Evolutionary conservation across 352 stramenopile genomes (phyloP), one percentile per base, ranked within the genome.

Genomic region (Globisporangium irregulare): DNA sequence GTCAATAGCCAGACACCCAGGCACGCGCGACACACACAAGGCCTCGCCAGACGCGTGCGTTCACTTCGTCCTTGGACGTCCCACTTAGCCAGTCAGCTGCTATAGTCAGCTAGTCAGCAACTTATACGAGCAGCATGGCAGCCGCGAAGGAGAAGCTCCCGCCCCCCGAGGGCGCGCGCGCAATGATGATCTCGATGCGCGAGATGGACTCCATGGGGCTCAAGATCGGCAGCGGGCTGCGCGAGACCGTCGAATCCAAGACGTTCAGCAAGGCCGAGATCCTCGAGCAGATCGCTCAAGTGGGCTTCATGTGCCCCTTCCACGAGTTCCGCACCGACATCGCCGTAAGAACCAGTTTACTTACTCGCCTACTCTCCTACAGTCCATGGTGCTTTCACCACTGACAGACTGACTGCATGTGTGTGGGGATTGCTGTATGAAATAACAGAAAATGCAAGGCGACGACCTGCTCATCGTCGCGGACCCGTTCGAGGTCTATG

Each of bases 221-320:
- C 66, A 94, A 94, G 73, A 94, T 82, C 4, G 86, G 86, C 62
- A 90, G 79, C 62, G 86, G 86, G 0, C 61, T 94, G 25, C 86
- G 86, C 12, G 84, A 94, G 69, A 93, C 86, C 22, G 80, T 94
- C 10, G 71, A 78, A 34, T 92, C 77, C 71, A 89, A 89, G 68
- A 67, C 90, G 12, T 91, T 95, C 62, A 76, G 73, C 68, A 87
- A 90, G 62, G 70, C 76, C 34, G 71, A 81, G 67, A 86, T 95
- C 62, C 75, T 95, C 41, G 78, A 89, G 55, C 80, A 95, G 74
- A 92, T 93, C 71, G 72, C 69, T 2, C 77, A 93, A 60, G 72
- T 95, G 38, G 85, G 87, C 60, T 95, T 93, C 76, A 92, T 93
- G 82, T 89, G 82, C 68, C 82, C 82, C 15, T 95, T 95, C 76